phyloP scores from a whole-genome alignment of 2,329 filamentous ascomycete species.

The Chaetomiaceae sp. region DNA sequence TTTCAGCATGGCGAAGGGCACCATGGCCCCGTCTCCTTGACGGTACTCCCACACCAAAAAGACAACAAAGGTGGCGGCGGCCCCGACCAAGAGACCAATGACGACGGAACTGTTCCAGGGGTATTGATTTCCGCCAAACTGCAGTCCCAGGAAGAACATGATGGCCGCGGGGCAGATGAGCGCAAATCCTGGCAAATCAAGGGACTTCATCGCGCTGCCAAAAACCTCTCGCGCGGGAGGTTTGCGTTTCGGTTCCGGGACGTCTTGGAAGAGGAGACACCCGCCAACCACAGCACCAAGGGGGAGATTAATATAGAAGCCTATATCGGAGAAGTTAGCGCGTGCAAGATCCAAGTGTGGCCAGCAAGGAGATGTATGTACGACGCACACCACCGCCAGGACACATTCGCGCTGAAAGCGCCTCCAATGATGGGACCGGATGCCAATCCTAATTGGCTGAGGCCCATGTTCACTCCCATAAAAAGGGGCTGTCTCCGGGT shows the following conservation, averaged over 20 bases:
- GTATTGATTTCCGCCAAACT: slow-evolving; percentile 39
- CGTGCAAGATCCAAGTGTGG: no score
- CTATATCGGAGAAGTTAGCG: neutral
- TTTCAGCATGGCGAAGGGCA: slow-evolving; percentile 25
- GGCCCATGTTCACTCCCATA: slow-evolving; percentile 11
- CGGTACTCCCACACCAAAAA: slow-evolving; percentile 35
- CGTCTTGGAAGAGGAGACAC: neutral
- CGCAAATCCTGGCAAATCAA: slow-evolving; percentile 31
- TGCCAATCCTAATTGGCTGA: slow-evolving; percentile 4
- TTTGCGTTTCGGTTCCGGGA: neutral
- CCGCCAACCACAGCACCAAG: neutral
- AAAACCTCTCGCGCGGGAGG: neutral
- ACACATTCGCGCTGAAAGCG: neutral
- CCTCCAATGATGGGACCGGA: slow-evolving; percentile 16
- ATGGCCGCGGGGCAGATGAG: slow-evolving; percentile 33
- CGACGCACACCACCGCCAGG: neutral
- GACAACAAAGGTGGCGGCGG: slow-evolving; percentile 27
- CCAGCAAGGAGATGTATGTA: no score
- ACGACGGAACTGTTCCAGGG: slow-evolving; percentile 36
- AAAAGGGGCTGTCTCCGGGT: neutral
- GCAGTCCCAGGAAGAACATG: slow-evolving; percentile 44
- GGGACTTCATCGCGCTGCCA: neutral
- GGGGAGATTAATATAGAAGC: slow-evolving; percentile 8
- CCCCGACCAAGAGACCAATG: slow-evolving; percentile 37
- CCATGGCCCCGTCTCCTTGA: slow-evolving; percentile 38